These are phyloP conservation scores for Clarireedia paspali DNA, from an alignment of 2,329 filamentous ascomycete genomes.

Conservation along the genomic window DNA sequence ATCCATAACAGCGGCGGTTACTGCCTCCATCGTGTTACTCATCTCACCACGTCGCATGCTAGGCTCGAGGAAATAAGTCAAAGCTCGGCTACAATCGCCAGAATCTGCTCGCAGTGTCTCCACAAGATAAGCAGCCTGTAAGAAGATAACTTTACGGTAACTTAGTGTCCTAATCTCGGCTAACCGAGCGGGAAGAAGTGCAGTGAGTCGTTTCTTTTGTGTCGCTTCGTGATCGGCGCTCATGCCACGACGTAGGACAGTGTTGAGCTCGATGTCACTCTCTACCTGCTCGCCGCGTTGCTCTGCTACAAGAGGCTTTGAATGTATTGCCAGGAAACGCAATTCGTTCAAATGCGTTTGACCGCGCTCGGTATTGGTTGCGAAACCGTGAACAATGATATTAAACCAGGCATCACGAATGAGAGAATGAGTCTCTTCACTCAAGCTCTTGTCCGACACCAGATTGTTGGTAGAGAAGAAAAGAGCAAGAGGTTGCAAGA, in stretches of 20 bases:
- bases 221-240: constrained; percentile 67
- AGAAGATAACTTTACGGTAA: constrained; percentile 85
- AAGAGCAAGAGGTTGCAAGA: constrained; percentile 79
- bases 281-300: constrained; percentile 85
- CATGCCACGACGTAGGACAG: constrained; percentile 80
- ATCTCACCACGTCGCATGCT: constrained; percentile 62
- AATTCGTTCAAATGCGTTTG: constrained; percentile 70
- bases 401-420: constrained; percentile 97
- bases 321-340: constrained; percentile 77
- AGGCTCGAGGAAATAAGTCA: constrained; percentile 92
- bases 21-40: constrained; percentile 56
- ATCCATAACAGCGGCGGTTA: constrained; percentile 62
- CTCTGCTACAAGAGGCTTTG: constrained; percentile 78
- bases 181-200: constrained; percentile 68
- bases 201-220: constrained; percentile 71
- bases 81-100: constrained; percentile 81
- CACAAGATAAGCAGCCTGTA: constrained; percentile 83
- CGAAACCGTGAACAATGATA: constrained; percentile 88
- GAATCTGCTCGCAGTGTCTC: constrained; percentile 80
- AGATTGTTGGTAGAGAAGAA: constrained; percentile 65
- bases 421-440: constrained; percentile 64
- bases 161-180: constrained; percentile 73
- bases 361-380: constrained; percentile 63
- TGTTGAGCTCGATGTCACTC: constrained; percentile 95
- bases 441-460: constrained; percentile 36